Conservation (phyloP, 768 basidiomycete genomes). For the Mycena pura region DNA sequence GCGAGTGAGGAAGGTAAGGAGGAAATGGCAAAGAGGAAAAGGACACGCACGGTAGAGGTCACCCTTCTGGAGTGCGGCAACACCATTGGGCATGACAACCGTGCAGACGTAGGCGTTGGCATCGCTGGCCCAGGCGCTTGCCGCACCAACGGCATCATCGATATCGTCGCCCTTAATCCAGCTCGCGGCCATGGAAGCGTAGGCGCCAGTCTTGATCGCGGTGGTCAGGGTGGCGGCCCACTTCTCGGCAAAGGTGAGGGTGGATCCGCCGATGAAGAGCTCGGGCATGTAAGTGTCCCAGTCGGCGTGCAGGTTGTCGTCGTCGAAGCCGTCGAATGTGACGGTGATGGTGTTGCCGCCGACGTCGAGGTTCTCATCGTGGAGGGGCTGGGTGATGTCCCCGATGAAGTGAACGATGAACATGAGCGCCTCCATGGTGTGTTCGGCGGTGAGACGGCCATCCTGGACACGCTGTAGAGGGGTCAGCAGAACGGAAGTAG, state of each 20-base stretch:
- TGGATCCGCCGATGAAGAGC: constrained; percentile 27
- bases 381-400: constrained; percentile 39
- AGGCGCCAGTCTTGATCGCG: constrained; percentile 32
- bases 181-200: constrained; percentile 5
- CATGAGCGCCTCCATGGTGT: constrained; percentile 41
- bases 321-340: constrained; percentile 27
- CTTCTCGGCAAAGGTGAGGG: constrained; percentile 23
- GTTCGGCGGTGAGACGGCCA: constrained; percentile 34
- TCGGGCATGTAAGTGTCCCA: constrained; percentile 30
- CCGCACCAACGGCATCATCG: constrained; percentile 33
- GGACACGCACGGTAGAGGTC: constrained; percentile 25
- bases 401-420: constrained; percentile 42
- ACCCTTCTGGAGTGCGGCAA: constrained; percentile 25
- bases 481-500: background rate
- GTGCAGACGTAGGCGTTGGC: constrained; percentile 37
- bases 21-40: too few species aligned
- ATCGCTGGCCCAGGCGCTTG: constrained; percentile 36
- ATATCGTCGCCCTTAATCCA: constrained; percentile 21
- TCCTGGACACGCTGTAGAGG: constrained; percentile 31
- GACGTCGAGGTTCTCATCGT: constrained; percentile 34
- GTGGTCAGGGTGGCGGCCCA: constrained; percentile 31
- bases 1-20: too few species aligned
- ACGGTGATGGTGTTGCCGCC: constrained; percentile 34
- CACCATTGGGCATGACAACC: constrained; percentile 35
- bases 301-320: constrained; percentile 36